phyloP scores from a whole-genome alignment of 495 filamentous ascomycete species.

The Copromyces sp. region DNA sequence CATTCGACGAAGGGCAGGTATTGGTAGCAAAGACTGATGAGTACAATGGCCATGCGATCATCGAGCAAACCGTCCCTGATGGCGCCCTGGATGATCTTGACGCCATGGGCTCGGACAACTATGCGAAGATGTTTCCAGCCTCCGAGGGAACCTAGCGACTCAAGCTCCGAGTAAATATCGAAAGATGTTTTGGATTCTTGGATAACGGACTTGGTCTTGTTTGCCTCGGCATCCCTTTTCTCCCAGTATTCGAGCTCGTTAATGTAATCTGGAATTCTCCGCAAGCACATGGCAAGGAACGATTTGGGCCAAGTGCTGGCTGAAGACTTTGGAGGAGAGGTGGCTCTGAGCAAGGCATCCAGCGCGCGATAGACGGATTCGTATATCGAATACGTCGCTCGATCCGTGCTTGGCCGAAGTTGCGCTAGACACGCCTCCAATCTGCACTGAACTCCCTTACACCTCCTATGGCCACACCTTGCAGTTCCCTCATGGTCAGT shows the following conservation, averaged over 20 bases:
- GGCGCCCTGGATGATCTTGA: constrained; percentile 45
- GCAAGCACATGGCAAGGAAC: constrained; percentile 54
- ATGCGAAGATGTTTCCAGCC: constrained; percentile 59
- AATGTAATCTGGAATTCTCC: constrained; percentile 55
- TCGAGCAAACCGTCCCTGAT: constrained; percentile 38
- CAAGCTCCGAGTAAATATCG: constrained; percentile 57
- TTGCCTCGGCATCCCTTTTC: constrained; percentile 38
- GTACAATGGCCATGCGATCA: constrained; percentile 24
- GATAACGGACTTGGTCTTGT: constrained; percentile 31
- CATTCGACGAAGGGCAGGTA: constrained; percentile 30
- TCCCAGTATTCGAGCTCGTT: constrained; percentile 46
- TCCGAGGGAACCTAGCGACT: constrained; percentile 43
- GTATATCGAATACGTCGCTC: constrained; percentile 8
- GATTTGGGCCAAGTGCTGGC: constrained; percentile 27
- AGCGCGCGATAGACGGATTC: constrained; percentile 36
- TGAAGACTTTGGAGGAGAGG: constrained; percentile 10
- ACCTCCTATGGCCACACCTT: constrained; percentile 5
- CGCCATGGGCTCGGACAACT: constrained; percentile 58
- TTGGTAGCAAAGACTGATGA: constrained; percentile 34
- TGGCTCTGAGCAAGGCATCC: constrained; percentile 38
- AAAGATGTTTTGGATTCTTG: constrained; percentile 29
- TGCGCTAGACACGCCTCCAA: constrained; percentile 11
- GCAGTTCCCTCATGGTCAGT: background rate
- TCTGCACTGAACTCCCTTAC: constrained; percentile 3
- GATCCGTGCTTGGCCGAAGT: constrained; percentile 4